Evolutionary conservation across 345 rosid species (phyloP), one percentile per base, ranked within the genome.

Genomic region (Aquilaria sinensis): DNA sequence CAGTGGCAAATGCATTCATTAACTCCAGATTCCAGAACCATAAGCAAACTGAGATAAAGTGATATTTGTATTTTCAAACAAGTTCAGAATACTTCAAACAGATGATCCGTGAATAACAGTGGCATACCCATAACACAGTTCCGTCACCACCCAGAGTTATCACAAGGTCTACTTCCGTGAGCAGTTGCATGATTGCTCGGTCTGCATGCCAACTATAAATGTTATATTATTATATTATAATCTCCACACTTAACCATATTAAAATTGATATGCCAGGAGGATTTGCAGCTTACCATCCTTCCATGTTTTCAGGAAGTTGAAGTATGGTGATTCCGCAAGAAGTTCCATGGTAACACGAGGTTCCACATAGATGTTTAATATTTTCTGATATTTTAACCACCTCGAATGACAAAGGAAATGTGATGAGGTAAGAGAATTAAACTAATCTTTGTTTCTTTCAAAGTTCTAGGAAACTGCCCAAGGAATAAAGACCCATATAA

Each of bases 71-170:
- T 23, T 23, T 23, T 23, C 23, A 23, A 23, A 23, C 23, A 23
- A 23, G 23, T 23, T 23, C 23, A 23, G 23, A 23, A 23, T 23
- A 23, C 23, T 23, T 23, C 23, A 23, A 23, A 23, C 23, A 23
- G 23, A 23, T 23, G 23, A 23, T 23, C 23, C 23, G 23, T 23
- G 23, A 23, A 23, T 23, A 23, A 23, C 23, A 23, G 23, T 23
- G 10, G 69, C 88, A 16, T 85, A 95, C 99, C 98, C 99, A 95
- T 50, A 95, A 90, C 56, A 95, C 98, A 43, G 99, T 95, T 64
- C 99, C 99, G 79, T 95, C 99, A n/a, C 99, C 99, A 70, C 99
- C 99, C 72, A 95, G 99, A 66, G 99, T 91, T 60, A 89, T 84
- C 47, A 95, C 92, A 65, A 95, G 90, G 78, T 95, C 99, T 68